Conservation (phyloP, 768 basidiomycete genomes). For the Pleurotus platypus region DNA sequence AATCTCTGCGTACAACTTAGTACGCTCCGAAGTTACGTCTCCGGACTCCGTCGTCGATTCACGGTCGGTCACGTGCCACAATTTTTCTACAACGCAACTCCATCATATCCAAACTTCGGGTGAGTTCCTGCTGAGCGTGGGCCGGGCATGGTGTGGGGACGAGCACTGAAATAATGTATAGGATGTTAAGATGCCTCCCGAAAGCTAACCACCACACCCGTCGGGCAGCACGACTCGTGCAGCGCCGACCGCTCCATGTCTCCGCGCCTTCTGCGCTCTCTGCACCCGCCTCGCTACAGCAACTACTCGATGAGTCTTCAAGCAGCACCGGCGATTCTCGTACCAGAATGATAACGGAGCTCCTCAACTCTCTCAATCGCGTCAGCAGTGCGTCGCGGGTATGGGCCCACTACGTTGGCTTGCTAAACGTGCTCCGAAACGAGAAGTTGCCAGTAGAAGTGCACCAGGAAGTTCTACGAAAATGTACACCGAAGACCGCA, state of each 20-base stretch:
- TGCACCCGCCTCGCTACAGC: background rate
- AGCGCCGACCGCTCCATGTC: conserved; percentile 5
- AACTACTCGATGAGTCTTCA: background rate
- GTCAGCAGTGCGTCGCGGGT: conserved; percentile 44
- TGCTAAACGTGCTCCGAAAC: conserved; percentile 45
- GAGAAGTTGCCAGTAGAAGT: conserved; percentile 55
- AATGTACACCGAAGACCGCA: conserved; percentile 49
- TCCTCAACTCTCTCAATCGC: conserved; percentile 27
- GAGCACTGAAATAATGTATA: background rate
- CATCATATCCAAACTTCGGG: no score
- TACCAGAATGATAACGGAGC: conserved; percentile 18
- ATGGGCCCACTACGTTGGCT: conserved; percentile 62
- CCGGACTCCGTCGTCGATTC: no score
- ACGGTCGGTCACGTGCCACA: background rate
- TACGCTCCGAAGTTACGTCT: no score
- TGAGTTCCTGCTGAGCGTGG: no score
- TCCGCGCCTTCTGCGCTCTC: conserved; percentile 12
- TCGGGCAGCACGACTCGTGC: background rate
- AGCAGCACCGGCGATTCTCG: background rate
- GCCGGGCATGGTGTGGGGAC: no score
- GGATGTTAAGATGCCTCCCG: conserved; percentile 8
- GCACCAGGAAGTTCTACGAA: conserved; percentile 68
- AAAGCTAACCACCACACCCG: background rate
- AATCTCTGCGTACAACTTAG: no score
- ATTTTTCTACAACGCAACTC: background rate